Base-by-base conservation (phyloP, 2,329 filamentous ascomycete genomes). In the Pleochaeta shiraiana region DNA sequence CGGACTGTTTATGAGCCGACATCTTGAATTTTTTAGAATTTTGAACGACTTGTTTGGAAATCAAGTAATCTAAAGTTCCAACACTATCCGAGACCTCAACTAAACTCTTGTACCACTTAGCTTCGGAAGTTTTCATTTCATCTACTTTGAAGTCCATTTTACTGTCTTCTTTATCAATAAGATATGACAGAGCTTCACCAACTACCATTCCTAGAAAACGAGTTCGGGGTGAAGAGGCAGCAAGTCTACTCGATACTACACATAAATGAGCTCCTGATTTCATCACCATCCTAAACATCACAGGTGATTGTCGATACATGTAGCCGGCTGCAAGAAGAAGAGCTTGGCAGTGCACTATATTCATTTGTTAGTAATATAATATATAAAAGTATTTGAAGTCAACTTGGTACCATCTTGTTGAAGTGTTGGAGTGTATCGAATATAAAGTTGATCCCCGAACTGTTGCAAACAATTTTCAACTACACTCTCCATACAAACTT, bases 181-280 rank as follows among this genome's bases (percentile, higher is more conserved):
- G 73, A 1, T 76, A 72, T 0, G 83, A 86, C 0, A 86, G 74
- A 0, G 85, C 83, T 68, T 90, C 90, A 4, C 89, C 93, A 34
- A 95, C 84, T 1, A 88, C 79, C 83, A 98, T 95, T 0, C 93
- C 93, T 0, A 98, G 78, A 68, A 95, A 88, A 21, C 90, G 83
- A 19, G 88, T 85, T 68, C 85, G 81, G 6, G 78, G 77, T 47
- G 93, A 90, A 3, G 90, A 85, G 19, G 90, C 82, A 14, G 84
- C 83, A 6, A 98, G 81, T 28, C 91, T 83, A 72, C 95, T 95
- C 0, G 93, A 96, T 37, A 96, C 84, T 6, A 85, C 81, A 67
- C 82, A 85, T 61, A 95, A 78, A 70, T 95, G 95, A 0, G 79
- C 72, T 21, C 85, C 81, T 1, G 89, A 89, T 64, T 87, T 84